Conservation (phyloP, 164 flowering plant genomes). For the Brasenia schreberi region DNA sequence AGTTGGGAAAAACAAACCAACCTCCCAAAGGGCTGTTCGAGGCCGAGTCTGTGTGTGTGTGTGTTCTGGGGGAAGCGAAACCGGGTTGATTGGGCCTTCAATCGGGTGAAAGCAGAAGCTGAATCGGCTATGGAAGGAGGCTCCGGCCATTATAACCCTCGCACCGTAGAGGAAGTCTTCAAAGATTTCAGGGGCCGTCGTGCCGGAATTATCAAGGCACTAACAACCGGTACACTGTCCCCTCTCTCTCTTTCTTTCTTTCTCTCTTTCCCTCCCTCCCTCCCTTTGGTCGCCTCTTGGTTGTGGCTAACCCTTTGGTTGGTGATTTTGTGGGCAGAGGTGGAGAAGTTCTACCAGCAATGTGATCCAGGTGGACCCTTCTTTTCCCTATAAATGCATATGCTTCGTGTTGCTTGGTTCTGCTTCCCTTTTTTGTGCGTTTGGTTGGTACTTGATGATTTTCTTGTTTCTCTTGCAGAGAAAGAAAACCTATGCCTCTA, state of each 20-base stretch:
- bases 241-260: not conserved
- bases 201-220: slow-evolving; percentile 48
- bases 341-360: slow-evolving; percentile 42
- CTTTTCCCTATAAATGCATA: not conserved
- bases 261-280: not conserved
- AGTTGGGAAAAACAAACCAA: no score
- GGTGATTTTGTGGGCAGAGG: slow-evolving; percentile 26
- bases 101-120: not conserved
- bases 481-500: slow-evolving; percentile 60
- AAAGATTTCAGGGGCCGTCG: slow-evolving; percentile 44
- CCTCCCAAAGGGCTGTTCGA: no score
- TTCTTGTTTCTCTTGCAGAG: slow-evolving; percentile 15
- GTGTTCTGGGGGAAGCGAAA: no score
- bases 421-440: not conserved
- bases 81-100: no score
- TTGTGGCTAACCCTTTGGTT: not conserved
- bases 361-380: slow-evolving; percentile 47
- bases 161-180: slow-evolving; percentile 49
- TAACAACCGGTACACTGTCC: slow-evolving; percentile 26
- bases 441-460: not conserved
- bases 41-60: not conserved
- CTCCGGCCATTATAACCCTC: slow-evolving; percentile 14
- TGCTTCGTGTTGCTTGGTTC: not conserved
- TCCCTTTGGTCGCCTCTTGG: not conserved
- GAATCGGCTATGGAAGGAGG: slow-evolving; percentile 1